A percentile compares a stretch with the other conserved stretches of the same genome.
These are phyloP conservation scores for Acrocalymma vagum DNA, from an alignment of 2,329 filamentous ascomycete genomes.

Conservation along the genomic window DNA sequence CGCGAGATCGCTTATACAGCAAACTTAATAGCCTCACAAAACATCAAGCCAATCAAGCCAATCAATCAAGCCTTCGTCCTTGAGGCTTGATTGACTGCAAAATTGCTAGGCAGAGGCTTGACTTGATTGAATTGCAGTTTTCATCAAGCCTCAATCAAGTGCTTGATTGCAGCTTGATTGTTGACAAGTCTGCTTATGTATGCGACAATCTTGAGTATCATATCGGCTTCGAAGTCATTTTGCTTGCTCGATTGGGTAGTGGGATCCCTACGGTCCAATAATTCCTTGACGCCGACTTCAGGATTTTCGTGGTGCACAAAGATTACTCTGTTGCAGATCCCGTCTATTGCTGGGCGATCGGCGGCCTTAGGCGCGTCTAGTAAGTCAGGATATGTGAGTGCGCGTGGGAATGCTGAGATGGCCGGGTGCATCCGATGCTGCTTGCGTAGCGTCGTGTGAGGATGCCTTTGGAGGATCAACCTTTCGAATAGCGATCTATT, in stretches of 20 bases:
- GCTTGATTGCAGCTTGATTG: constrained; percentile 5
- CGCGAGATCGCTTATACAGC: constrained; percentile 6
- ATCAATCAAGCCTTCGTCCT: constrained; percentile 3
- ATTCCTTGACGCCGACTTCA: too few species aligned
- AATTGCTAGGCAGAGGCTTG: constrained; percentile 2
- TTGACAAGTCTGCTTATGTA: too few species aligned
- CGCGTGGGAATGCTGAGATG: constrained; percentile 64
- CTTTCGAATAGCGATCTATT: constrained; percentile 73
- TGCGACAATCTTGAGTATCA: too few species aligned
- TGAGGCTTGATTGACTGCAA: constrained; percentile 6
- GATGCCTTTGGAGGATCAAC: constrained; percentile 65
- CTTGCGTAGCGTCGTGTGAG: constrained; percentile 60
- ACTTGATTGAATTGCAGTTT: constrained; percentile 3
- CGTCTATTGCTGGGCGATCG: too few species aligned
- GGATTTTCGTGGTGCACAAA: too few species aligned
- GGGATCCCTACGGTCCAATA: too few species aligned
- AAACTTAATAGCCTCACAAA: constrained; percentile 6
- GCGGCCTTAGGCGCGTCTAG: too few species aligned
- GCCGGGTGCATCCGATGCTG: constrained; percentile 74
- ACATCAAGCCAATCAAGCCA: constrained; percentile 6
- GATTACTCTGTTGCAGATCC: too few species aligned
- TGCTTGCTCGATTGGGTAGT: too few species aligned
- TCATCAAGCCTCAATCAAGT: constrained; percentile 1
- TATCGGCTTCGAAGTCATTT: too few species aligned
- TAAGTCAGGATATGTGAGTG: constrained; percentile 67